phyloP scores from a whole-genome alignment of 805 yeast species.

The Kodamaea neixiangensis region DNA sequence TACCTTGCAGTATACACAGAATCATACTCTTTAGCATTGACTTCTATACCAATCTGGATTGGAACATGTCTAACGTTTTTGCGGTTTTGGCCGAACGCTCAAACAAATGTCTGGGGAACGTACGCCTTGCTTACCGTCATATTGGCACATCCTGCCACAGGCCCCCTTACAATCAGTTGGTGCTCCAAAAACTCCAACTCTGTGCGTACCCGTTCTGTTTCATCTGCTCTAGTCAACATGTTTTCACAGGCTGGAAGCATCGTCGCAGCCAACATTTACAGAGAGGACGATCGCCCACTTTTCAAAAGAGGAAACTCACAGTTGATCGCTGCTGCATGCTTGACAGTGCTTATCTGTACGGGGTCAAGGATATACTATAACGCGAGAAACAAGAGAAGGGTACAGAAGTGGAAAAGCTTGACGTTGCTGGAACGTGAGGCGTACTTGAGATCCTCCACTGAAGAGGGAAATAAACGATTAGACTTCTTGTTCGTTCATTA shows the following conservation, averaged over 20 bases:
- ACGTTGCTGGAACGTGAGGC: constrained; percentile 49
- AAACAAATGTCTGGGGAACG: constrained; percentile 43
- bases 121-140: constrained; percentile 38
- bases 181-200: constrained; percentile 63
- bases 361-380: constrained; percentile 40
- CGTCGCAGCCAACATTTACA: constrained; percentile 56
- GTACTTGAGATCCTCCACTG: constrained; percentile 48
- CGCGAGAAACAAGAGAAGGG: constrained; percentile 46
- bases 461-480: constrained; percentile 58
- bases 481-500: constrained; percentile 43
- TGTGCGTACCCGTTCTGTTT: constrained; percentile 63
- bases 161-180: constrained; percentile 60
- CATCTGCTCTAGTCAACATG: constrained; percentile 67
- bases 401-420: constrained; percentile 51
- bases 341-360: constrained; percentile 28
- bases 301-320: constrained; percentile 58
- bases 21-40: constrained; percentile 23
- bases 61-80: constrained; percentile 34
- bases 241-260: constrained; percentile 61
- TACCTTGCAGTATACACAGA: constrained; percentile 25
- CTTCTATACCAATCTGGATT: constrained; percentile 27
- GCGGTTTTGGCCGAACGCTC: constrained; percentile 45
- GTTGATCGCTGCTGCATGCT: constrained; percentile 39
- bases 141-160: constrained; percentile 50
- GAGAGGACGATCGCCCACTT: constrained; percentile 56